Percentiles rank a stretch among this genome's conserved stretches.
Conservation (phyloP, 352 stramenopile species). For the Phytophthora melonis region DNA sequence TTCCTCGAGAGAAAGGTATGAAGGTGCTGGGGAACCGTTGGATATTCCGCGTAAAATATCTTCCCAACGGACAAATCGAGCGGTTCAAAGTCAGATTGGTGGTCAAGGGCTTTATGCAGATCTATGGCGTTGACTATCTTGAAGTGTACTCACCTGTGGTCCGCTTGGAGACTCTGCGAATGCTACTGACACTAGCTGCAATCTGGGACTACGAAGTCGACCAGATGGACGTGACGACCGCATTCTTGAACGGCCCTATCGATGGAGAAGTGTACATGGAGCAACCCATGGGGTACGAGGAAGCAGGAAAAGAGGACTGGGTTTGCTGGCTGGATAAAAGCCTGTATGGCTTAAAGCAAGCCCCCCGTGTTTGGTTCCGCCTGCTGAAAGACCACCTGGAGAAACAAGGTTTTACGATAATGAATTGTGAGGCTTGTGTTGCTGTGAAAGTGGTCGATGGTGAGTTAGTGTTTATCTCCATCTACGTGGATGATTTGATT, state of each 20-base stretch:
- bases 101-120: background rate
- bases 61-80: background rate
- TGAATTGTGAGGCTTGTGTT: slow-evolving; percentile 35
- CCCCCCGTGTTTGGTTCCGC: slow-evolving; percentile 32
- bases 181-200: slow-evolving; percentile 4
- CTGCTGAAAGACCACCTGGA: slow-evolving; percentile 27
- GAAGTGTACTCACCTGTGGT: background rate
- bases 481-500: background rate
- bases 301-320: background rate
- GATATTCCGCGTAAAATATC: background rate
- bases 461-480: background rate
- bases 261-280: background rate
- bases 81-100: slow-evolving; percentile 6
- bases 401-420: slow-evolving; percentile 15
- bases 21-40: background rate
- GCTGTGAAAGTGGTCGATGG: slow-evolving; percentile 11
- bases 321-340: background rate
- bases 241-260: slow-evolving; percentile 25
- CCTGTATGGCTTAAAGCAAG: slow-evolving; percentile 23
- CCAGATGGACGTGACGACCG: slow-evolving; percentile 12
- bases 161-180: background rate
- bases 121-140: background rate
- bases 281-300: background rate
- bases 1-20: background rate
- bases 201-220: slow-evolving; percentile 23